Base-by-base conservation (phyloP, 495 filamentous ascomycete genomes). In the Penicillium atrosanguineum region DNA sequence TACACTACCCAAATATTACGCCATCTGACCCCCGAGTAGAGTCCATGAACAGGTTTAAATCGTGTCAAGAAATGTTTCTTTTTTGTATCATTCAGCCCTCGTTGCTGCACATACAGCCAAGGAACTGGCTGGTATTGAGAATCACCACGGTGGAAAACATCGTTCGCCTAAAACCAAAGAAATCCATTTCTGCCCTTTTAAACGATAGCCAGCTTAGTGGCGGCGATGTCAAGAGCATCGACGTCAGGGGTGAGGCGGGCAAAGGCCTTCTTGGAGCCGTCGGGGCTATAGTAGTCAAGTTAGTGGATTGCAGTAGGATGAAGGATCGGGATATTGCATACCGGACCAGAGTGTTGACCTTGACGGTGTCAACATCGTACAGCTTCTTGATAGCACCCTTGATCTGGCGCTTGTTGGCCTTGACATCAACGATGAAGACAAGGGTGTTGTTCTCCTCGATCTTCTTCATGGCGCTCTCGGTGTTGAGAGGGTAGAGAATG, bases 361-460 rank as follows among this genome's bases (percentile, higher is more conserved):
- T 97, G 77, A 99, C 80, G 68, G 83, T 87, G 68, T 96, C 91
- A 59, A 99, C 92, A 77, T 97, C 93, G 76, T 99, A 99, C 61
- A 97, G 85, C 88, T 92, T 96, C 90, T 99, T 99, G 60, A 99
- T 81, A 57, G 94, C 89, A 65, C 83, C 81, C 85, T 96, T 96
- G 79, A 99, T 99, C 85, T 99, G 94, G 69, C 91, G 86, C 89
- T 99, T 99, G 83, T 99, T 99, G 67, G 90, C 84, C 88, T 97
- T 96, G 72, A 91, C 84, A 62, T 99, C 90, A 67, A 96, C 91
- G 69, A 97, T 96, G 81, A 99, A 97, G 63, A 97, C 95, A 20
- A 97, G 82, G 64, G 94, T 96, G 84, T 99, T 96, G 84, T 97
- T 89, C 88, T 97, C 94, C 85, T 97, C 95, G 60, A 97, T 95